Evolutionary conservation across 2,329 filamentous ascomycete genomes (phyloP).

Genomic region (Phoma sp.): DNA sequence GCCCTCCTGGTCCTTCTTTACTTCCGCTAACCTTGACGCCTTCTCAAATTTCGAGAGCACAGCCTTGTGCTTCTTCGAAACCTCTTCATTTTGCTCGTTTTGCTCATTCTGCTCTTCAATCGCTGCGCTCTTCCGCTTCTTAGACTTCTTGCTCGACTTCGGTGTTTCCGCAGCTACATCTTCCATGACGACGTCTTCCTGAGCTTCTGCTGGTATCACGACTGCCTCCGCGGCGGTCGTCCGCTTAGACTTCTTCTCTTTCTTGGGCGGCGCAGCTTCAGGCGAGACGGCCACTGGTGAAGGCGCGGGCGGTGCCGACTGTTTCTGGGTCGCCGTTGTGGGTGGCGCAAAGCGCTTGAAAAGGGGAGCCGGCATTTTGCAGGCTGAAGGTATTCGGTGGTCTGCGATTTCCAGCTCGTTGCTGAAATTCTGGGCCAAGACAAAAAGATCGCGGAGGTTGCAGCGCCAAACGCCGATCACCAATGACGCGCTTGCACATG

Average conservation of each 20-base stretch:
- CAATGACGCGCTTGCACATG: slow-evolving; percentile 24
- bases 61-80: slow-evolving; percentile 46
- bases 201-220: neutral
- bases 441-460: slow-evolving; percentile 20
- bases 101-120: slow-evolving; percentile 32
- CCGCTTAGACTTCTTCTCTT: slow-evolving; percentile 39
- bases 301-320: slow-evolving; percentile 5
- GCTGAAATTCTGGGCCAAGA: slow-evolving; percentile 15
- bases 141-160: slow-evolving; percentile 41
- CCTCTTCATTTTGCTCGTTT: slow-evolving; percentile 39
- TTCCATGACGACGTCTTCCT: slow-evolving; percentile 17
- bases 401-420: neutral
- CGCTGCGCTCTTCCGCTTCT: slow-evolving; percentile 45
- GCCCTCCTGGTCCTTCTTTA: slow-evolving; percentile 24
- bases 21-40: slow-evolving; percentile 40
- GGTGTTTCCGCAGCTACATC: slow-evolving; percentile 9
- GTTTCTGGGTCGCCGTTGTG: slow-evolving; percentile 25
- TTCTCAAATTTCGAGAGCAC: slow-evolving; percentile 58
- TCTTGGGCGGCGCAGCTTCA: slow-evolving; percentile 6
- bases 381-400: slow-evolving; percentile 1
- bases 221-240: neutral
- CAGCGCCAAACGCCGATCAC: slow-evolving; percentile 33
- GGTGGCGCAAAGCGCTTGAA: slow-evolving; percentile 58
- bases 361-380: slow-evolving; percentile 55
- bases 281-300: neutral